Evolutionary conservation across 1,284 basidiomycete species (phyloP).

Genomic region (Puccinia coronata): DNA sequence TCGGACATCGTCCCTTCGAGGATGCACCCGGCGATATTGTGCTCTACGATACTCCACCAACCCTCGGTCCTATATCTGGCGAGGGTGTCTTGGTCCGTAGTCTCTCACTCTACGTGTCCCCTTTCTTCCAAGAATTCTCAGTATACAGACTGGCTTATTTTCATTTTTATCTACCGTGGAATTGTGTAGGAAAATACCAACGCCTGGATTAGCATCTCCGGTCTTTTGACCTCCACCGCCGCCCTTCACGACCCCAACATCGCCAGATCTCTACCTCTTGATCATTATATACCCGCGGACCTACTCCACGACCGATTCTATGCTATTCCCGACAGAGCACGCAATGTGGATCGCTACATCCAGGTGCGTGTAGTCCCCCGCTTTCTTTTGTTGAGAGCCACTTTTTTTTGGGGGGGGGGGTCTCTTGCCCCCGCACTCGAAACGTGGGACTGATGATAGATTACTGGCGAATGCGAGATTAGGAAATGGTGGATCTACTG

Average conservation of each 20-base stretch:
- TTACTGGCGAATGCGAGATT: constrained; percentile 50
- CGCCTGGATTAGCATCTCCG: constrained; percentile 49
- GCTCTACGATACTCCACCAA: constrained; percentile 11
- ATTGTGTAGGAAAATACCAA: constrained; percentile 46
- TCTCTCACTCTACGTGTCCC: background rate
- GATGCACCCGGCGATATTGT: constrained; percentile 32
- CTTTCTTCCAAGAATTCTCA: constrained; percentile 4
- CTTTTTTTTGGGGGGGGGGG: no score
- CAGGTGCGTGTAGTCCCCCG: constrained; percentile 45
- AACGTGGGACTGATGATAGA: background rate
- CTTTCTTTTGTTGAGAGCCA: no score
- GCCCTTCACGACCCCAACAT: constrained; percentile 25
- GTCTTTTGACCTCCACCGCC: constrained; percentile 43
- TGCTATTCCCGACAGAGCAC: constrained; percentile 44
- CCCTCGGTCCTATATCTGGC: constrained; percentile 33
- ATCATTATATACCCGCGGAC: constrained; percentile 39
- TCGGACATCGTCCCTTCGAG: constrained; percentile 48
- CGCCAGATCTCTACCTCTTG: constrained; percentile 16
- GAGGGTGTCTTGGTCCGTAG: constrained; percentile 41
- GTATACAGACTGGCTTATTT: no score
- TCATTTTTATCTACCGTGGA: background rate
- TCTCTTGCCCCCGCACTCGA: no score
- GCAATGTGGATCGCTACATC: constrained; percentile 48
- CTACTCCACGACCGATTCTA: constrained; percentile 47
- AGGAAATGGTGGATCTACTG: constrained; percentile 71